Percentiles rank a stretch among this genome's conserved stretches.
Evolutionary conservation across 768 basidiomycete species (phyloP).

Genomic region (Tylopilus balloui): DNA sequence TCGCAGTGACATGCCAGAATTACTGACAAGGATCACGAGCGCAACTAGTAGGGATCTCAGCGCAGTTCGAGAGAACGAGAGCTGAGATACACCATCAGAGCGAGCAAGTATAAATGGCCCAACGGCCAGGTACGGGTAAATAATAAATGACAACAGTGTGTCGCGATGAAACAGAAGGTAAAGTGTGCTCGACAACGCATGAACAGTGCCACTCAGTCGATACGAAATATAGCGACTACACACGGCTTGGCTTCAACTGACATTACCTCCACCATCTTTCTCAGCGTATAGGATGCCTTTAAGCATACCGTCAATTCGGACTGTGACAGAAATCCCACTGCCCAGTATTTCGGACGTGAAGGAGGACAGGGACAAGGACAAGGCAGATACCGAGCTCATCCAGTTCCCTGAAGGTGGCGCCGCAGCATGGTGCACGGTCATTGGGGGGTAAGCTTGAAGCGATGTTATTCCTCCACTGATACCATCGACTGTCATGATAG

Average conservation of each 20-base stretch:
- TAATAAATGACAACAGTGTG: too few species aligned
- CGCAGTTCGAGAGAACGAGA: too few species aligned
- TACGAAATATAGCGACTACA: too few species aligned
- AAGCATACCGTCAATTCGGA: conserved; percentile 2
- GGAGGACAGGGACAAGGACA: not conserved
- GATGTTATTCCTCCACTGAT: not conserved
- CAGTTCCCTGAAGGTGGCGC: conserved; percentile 29
- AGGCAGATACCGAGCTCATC: not conserved
- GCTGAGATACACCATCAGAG: too few species aligned
- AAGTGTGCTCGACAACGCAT: too few species aligned
- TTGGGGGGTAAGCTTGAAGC: conserved; percentile 25
- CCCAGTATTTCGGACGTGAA: not conserved
- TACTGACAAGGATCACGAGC: too few species aligned
- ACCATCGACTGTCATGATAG: conserved; percentile 10
- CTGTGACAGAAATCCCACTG: not conserved
- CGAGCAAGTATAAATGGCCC: too few species aligned
- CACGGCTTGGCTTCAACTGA: too few species aligned
- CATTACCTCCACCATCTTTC: not conserved
- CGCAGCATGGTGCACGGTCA: conserved; percentile 22
- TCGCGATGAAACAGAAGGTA: too few species aligned
- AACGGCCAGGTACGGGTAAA: too few species aligned
- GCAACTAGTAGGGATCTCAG: too few species aligned
- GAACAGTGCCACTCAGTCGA: too few species aligned
- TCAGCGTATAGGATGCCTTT: conserved; percentile 2
- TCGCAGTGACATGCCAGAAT: not conserved